These are phyloP conservation scores for Musa itinerans DNA, from an alignment of 176 grass and related monocot genomes.

Conservation along the genomic window DNA sequence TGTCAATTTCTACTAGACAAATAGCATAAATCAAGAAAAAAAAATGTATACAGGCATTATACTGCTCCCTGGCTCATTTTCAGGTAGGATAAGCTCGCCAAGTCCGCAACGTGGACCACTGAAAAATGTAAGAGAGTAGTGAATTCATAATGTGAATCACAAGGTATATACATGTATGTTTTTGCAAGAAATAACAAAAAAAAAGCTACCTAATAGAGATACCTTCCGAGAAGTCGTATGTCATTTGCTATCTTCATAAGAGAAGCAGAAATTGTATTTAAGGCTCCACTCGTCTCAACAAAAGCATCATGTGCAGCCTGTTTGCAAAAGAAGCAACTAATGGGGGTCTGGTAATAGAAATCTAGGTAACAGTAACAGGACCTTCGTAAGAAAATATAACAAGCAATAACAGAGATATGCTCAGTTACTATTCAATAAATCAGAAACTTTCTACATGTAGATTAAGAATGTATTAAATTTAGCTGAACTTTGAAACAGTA, in stretches of 20 bases:
- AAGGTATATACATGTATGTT: constrained; percentile 6
- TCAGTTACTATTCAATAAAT: not conserved
- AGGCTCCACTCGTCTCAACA: constrained; percentile 81
- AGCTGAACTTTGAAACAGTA: no score
- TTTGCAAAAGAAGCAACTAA: not conserved
- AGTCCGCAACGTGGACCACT: constrained; percentile 96
- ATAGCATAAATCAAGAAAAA: constrained; percentile 4
- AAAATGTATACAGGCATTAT: constrained; percentile 78
- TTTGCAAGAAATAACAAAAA: not conserved
- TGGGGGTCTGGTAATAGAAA: not conserved
- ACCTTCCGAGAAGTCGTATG: constrained; percentile 94
- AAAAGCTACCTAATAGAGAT: not conserved
- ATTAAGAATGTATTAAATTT: no score
- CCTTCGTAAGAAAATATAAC: not conserved
- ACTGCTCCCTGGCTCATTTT: constrained; percentile 99
- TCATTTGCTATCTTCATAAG: constrained; percentile 99
- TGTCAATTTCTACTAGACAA: not conserved
- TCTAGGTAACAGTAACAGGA: not conserved
- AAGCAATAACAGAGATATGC: not conserved
- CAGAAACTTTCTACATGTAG: not conserved
- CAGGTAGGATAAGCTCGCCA: constrained; percentile 89
- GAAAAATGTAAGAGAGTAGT: constrained; percentile 1
- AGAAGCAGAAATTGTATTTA: constrained; percentile 90
- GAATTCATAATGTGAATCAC: not conserved
- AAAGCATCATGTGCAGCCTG: constrained; percentile 98